Evolutionary conservation across 345 rosid species (phyloP).

Genomic region (Citrus glauca): DNA sequence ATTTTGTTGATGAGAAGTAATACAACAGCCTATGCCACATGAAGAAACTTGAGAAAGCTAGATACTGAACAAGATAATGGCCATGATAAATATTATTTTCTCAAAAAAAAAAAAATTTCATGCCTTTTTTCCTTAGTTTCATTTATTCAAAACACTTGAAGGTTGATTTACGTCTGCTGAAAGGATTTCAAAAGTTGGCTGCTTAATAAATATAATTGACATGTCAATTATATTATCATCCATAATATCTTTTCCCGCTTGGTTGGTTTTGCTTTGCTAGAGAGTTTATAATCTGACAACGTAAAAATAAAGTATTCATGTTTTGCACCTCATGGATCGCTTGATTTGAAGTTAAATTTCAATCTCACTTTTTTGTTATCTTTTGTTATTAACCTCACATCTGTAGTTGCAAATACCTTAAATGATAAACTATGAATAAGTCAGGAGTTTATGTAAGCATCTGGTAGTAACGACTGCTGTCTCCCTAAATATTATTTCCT

Average conservation of each 20-base stretch:
- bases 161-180: too few species aligned
- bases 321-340: too few species aligned
- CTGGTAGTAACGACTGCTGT: neutral
- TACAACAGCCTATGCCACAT: neutral
- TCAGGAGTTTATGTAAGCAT: neutral
- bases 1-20: neutral
- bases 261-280: neutral
- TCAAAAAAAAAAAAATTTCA: neutral
- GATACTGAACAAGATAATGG: neutral
- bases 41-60: neutral
- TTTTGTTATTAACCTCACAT: neutral
- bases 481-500: neutral
- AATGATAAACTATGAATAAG: neutral
- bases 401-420: neutral
- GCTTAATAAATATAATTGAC: neutral
- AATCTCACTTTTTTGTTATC: too few species aligned
- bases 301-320: neutral
- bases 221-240: neutral
- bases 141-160: neutral
- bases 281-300: neutral
- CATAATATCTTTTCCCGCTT: neutral
- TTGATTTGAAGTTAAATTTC: too few species aligned
- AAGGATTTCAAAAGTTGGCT: neutral
- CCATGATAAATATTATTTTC: neutral
- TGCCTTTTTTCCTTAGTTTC: neutral